Base-by-base conservation (phyloP, 2,329 filamentous ascomycete genomes). In the Xylaria sp. region DNA sequence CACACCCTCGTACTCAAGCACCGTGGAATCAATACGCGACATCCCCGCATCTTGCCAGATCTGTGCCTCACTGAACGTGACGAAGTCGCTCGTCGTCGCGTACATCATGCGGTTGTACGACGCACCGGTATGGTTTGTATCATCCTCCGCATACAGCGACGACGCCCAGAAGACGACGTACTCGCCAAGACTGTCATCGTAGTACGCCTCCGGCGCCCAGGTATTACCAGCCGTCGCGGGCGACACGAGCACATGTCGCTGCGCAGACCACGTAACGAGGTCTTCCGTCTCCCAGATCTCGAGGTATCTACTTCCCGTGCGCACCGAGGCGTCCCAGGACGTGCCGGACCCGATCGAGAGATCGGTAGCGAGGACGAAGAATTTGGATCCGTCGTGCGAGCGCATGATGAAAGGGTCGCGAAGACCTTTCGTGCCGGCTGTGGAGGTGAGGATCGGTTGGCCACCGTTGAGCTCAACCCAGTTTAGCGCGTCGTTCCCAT, bases 61-160 rank as follows among this genome's bases (percentile, higher is more conserved):
- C 51, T 81, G 74, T 0, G 85, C 78, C 37, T 82, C 80, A 58
- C 81, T 83, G 69, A 87, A 87, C 0, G 82, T 85, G 54, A 84
- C 78, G 66, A 87, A 87, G 73, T 87, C 85, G 0, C 79, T 78
- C 0, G 85, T 87, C 0, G 83, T 85, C 2, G 81, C 82, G 69
- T 85, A 86, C 56, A 88, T 73, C 85, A 88, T 87, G 52, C 85
- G 83, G 67, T 87, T 83, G 71, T 87, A 87, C 0, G 83, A 82
- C 1, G 74, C 66, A 3, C 81, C 81, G 0, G 81, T 82, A 48
- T 84, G 84, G 3, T 80, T 74, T 0, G 78, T 71, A 31, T 86
- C 85, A 39, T 73, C 72, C 41, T 79, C 78, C 0, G 72, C 77
- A 65, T 86, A 87, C 1, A 87, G 79, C 0, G 82, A 79, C 1